Percentiles rank a stretch among this genome's conserved stretches.
phyloP scores from a whole-genome alignment of 129 eudicot genomes.

The Ambrosia artemisiifolia region DNA sequence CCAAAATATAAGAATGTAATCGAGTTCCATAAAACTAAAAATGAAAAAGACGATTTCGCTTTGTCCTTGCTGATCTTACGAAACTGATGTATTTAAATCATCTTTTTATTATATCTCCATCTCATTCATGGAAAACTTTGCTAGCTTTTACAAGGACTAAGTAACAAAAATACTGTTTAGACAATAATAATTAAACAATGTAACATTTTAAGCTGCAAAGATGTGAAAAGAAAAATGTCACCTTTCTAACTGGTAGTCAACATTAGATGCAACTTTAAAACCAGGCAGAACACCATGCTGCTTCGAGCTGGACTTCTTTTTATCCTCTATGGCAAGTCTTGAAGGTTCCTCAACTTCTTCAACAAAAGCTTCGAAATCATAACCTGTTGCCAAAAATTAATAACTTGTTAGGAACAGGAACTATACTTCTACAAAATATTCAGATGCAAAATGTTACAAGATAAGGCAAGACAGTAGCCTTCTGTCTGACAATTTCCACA shows the following conservation, averaged over 20 bases:
- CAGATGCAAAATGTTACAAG: neutral
- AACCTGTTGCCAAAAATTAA: constrained; percentile 43
- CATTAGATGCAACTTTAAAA: constrained; percentile 60
- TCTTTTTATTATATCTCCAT: neutral
- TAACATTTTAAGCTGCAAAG: constrained; percentile 8
- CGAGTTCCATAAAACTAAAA: neutral
- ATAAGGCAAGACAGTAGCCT: too few relatives aligned
- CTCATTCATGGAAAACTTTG: neutral
- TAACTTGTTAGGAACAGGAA: neutral
- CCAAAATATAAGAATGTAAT: constrained; percentile 4
- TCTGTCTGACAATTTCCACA: too few relatives aligned
- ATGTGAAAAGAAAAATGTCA: constrained; percentile 16
- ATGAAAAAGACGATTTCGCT: neutral
- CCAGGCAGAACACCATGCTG: constrained; percentile 60
- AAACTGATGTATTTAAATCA: neutral
- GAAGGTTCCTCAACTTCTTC: constrained; percentile 82
- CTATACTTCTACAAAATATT: constrained; percentile 1
- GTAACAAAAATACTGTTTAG: neutral
- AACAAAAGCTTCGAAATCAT: constrained; percentile 71
- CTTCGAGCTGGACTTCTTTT: constrained; percentile 48
- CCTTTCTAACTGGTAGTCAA: constrained; percentile 71
- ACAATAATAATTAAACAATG: neutral
- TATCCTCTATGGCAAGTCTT: constrained; percentile 42
- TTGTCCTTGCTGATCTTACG: neutral
- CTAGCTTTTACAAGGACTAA: neutral